These are phyloP conservation scores for Saturnispora ahearnii DNA, from an alignment of 805 yeast genomes.

Conservation along the genomic window DNA sequence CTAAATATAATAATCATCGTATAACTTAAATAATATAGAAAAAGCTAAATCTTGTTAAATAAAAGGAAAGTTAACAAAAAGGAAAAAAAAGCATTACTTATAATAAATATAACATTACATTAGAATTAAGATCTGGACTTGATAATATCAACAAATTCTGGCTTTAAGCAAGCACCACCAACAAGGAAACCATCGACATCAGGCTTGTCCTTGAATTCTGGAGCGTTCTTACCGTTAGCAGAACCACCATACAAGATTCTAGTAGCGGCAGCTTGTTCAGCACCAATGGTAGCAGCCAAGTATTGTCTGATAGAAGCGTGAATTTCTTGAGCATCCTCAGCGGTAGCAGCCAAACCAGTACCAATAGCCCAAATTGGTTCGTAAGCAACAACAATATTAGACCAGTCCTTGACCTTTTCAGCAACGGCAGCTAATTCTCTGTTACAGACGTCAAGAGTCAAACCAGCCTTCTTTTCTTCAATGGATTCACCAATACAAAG, in stretches of 20 bases:
- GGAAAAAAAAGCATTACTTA: background rate
- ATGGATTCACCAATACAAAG: conserved; percentile 96
- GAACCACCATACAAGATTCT: conserved; percentile 99
- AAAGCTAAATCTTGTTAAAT: background rate
- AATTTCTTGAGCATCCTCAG: conserved; percentile 94
- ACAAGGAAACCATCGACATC: conserved; percentile 98
- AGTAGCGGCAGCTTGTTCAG: conserved; percentile 59
- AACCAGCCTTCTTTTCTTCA: conserved; percentile 86
- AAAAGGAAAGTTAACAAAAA: background rate
- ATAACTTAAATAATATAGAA: background rate
- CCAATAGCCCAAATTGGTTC: conserved; percentile 99
- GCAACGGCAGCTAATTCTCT: conserved; percentile 87
- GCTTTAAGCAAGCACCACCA: conserved; percentile 98
- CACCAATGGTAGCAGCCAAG: conserved; percentile 68
- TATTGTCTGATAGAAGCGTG: conserved; percentile 82
- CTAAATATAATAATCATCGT: background rate
- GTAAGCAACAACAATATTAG: conserved; percentile 88
- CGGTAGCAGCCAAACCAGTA: conserved; percentile 98
- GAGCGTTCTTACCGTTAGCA: conserved; percentile 90
- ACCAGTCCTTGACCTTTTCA: conserved; percentile 63
- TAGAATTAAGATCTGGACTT: conserved; percentile 66
- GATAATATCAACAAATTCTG: conserved; percentile 93
- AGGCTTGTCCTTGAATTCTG: conserved; percentile 79
- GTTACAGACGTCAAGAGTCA: conserved; percentile 78
- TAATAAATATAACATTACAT: background rate